Base-by-base conservation (phyloP, 176 grass and related monocot genomes). In the Calamus simplicifolius region DNA sequence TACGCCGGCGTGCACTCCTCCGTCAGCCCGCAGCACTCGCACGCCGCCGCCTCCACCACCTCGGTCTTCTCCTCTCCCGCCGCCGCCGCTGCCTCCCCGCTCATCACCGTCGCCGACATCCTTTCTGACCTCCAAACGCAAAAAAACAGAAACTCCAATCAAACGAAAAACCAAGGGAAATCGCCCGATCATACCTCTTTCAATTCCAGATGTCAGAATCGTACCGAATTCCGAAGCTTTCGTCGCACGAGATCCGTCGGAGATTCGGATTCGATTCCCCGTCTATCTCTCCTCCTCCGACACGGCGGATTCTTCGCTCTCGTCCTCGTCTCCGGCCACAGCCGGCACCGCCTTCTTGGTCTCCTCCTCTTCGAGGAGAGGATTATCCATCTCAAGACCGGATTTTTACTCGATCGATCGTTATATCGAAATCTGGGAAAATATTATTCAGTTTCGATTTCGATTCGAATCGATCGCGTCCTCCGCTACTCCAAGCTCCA, bases 1-100 rank as follows among this genome's bases (percentile, higher is more conserved):
- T 94, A 94, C 58, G 80, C 70, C 13, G 68, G 74, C 43, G 89
- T 94, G 77, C 89, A 94, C 77, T 94, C 89, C 70, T 94, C 89
- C 55, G 79, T 83, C 84, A 94, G 77, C 1, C 80, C 80, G 71
- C 89, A 94, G 74, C 89, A 94, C 59, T 94, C 89, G 74, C 89
- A 92, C 28, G 77, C 77, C 18, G 86, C 80, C 19, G 81, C 78
- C 52, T 73, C 69, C 13, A 70, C 71, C 74, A 66, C 80, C 18
- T 51, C 77, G 4, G 2, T 35, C 27, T 29, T 29, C 3, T 52
- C 60, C 7, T 70, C 18, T 0, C 29, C 43, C 6, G 4, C 7
- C n/a, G 38, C 75, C 15, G 15, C 7, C n/a, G 38, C 75, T 10
- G 15, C 50, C 61, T 88, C 89, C 53, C 74, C 75, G 3, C n/a